Evolutionary conservation across 139 green algal genomes (phyloP).

Genomic region (Pleodorina starrii): DNA sequence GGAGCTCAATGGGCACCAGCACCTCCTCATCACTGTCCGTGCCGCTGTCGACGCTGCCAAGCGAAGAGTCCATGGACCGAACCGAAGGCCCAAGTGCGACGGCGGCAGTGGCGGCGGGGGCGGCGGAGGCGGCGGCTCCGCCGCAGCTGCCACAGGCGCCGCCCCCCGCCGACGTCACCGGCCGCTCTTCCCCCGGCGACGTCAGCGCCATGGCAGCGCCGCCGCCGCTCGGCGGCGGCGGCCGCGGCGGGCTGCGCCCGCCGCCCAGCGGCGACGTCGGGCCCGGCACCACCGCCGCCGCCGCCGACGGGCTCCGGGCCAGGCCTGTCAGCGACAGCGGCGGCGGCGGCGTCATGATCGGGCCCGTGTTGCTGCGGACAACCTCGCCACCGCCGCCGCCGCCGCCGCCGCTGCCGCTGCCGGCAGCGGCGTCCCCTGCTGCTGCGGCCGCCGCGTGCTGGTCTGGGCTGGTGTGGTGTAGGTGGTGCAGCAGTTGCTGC

Average conservation of each 20-base stretch:
- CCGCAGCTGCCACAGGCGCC: not conserved
- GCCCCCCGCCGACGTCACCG: too few species aligned
- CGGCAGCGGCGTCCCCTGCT: not conserved
- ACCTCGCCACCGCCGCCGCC: not conserved
- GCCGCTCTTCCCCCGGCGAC: not conserved
- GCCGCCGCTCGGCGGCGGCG: too few species aligned
- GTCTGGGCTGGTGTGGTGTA: not conserved
- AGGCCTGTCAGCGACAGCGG: not conserved
- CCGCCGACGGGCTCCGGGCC: not conserved
- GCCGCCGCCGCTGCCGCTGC: not conserved
- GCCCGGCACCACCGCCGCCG: not conserved
- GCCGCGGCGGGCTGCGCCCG: too few species aligned
- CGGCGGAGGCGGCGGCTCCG: not conserved
- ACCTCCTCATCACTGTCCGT: constrained; percentile 45
- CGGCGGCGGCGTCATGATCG: not conserved
- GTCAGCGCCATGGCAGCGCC: not conserved
- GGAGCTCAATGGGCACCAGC: constrained; percentile 36
- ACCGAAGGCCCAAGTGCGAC: not conserved
- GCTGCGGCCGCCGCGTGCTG: not conserved
- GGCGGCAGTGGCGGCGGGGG: too few species aligned
- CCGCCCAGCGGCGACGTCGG: constrained; percentile 4
- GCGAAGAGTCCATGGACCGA: not conserved
- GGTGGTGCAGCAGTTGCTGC: constrained; percentile 1
- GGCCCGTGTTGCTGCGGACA: not conserved
- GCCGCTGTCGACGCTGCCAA: not conserved